A percentile compares a stretch with the other conserved stretches of the same genome.
These are phyloP conservation scores for Ceriops zippeliana DNA, from an alignment of 345 rosid species.

Conservation along the genomic window DNA sequence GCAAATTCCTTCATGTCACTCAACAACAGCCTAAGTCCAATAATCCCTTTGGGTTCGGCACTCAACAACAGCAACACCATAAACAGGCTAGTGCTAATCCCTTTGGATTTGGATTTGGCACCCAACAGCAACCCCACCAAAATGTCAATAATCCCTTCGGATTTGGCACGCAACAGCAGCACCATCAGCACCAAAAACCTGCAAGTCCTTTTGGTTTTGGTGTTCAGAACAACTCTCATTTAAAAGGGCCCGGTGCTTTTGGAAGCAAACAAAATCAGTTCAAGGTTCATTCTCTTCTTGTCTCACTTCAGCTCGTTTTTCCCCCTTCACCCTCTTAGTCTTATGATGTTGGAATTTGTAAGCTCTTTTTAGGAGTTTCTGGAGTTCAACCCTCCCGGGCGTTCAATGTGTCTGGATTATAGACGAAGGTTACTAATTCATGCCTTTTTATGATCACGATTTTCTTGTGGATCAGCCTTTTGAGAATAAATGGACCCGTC, in stretches of 20 bases:
- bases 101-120: constrained; percentile 68
- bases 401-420: too few species aligned
- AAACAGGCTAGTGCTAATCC: constrained; percentile 17
- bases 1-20: constrained; percentile 61
- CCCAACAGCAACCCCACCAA: constrained; percentile 36
- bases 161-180: constrained; percentile 19
- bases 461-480: constrained; percentile 46
- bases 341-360: too few species aligned
- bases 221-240: constrained; percentile 43
- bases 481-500: constrained; percentile 72
- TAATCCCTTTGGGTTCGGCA: constrained; percentile 25
- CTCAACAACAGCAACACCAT: constrained; percentile 4
- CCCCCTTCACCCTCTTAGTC: too few species aligned
- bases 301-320: background rate
- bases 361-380: too few species aligned
- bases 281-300: constrained; percentile 42
- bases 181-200: background rate
- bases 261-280: constrained; percentile 45
- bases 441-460: background rate
- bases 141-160: constrained; percentile 59
- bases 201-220: constrained; percentile 26
- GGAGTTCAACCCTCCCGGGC: too few species aligned
- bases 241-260: constrained; percentile 28
- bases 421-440: too few species aligned
- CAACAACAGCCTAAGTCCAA: constrained; percentile 42